Evolutionary conservation across 2,329 filamentous ascomycete species (phyloP), one percentile per base, ranked within the genome.

Genomic region (Aureobasidium namibiae): DNA sequence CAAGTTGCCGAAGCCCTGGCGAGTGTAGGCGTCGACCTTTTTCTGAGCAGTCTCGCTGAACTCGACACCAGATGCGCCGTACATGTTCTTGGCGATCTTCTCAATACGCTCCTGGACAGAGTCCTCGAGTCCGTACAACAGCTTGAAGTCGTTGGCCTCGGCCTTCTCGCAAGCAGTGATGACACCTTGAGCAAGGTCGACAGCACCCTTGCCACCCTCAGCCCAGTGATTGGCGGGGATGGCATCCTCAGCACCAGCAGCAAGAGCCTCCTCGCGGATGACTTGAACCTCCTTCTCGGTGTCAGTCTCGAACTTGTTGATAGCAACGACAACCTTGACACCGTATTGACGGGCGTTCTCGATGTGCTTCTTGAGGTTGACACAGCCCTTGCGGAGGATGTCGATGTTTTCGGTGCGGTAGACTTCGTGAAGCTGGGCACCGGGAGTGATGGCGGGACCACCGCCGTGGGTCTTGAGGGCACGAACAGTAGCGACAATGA

Each of bases 401-500:
- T 97, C 92, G 52, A 95, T 83, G 69, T 97, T 96, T 79, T 99
- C 94, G 61, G 92, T 87, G 68, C 86, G 87, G 80, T 97, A 99
- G 14, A 95, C 88, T 63, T 91, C 85, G 66, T 87, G 81, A n/a
- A 97, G 84, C 59, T 92, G 75, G 23, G 88, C 90, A 58, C 92
- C 94, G 24, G 92, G 89, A 45, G 88, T 83, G 69, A 97, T 96
- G 34, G 92, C 88, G n/a, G 94, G 92, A 18, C 92, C 94, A 60
- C 92, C 94, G 57, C 94, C 94, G 74, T 99, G 94, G 4, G 96
- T 92, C 81, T 99, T 99, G 64, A 99, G 81, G 7, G 94, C 94
- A 66, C 94, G 88, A 46, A 99, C 89, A 2, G 94, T 99, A 24
- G 94, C 92, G 38, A 99, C 94, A 61, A 99, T 86, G 45, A 99